phyloP scores from a whole-genome alignment of 1,284 basidiomycete genomes.

The Irpex sp. region DNA sequence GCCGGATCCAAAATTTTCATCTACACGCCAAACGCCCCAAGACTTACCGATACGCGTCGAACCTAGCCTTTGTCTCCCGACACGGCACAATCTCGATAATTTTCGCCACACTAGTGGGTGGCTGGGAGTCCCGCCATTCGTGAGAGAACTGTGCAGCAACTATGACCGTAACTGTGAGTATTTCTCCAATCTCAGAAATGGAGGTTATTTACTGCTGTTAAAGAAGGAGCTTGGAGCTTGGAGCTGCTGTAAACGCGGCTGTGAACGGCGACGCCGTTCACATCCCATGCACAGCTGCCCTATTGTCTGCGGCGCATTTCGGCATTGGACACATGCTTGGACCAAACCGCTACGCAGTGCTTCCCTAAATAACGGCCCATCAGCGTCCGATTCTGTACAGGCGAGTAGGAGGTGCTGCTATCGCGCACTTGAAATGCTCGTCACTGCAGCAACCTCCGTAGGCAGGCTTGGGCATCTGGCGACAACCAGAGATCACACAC shows the following conservation, averaged over 20 bases:
- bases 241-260: conserved; percentile 39
- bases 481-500: conserved; percentile 47
- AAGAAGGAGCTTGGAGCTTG: conserved; percentile 34
- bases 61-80: conserved; percentile 29
- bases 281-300: conserved; percentile 42
- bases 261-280: conserved; percentile 33
- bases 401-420: not conserved
- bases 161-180: conserved; percentile 10
- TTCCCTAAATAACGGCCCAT: conserved; percentile 32
- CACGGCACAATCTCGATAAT: conserved; percentile 46
- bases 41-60: conserved; percentile 46
- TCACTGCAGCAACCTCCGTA: conserved; percentile 54
- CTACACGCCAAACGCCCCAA: not conserved
- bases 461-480: conserved; percentile 41
- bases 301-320: conserved; percentile 21
- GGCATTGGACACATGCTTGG: conserved; percentile 45
- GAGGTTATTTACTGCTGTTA: conserved; percentile 34
- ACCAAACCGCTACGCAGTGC: conserved; percentile 44
- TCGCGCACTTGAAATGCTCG: conserved; percentile 47
- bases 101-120: conserved; percentile 44
- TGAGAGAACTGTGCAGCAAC: conserved; percentile 38
- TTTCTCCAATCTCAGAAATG: not conserved
- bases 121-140: conserved; percentile 43
- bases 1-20: not conserved
- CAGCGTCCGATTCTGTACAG: not conserved